Evolutionary conservation across 2,329 filamentous ascomycete genomes (phyloP), one percentile per base, ranked within the genome.

Genomic region (Paramyrothecium roridum): DNA sequence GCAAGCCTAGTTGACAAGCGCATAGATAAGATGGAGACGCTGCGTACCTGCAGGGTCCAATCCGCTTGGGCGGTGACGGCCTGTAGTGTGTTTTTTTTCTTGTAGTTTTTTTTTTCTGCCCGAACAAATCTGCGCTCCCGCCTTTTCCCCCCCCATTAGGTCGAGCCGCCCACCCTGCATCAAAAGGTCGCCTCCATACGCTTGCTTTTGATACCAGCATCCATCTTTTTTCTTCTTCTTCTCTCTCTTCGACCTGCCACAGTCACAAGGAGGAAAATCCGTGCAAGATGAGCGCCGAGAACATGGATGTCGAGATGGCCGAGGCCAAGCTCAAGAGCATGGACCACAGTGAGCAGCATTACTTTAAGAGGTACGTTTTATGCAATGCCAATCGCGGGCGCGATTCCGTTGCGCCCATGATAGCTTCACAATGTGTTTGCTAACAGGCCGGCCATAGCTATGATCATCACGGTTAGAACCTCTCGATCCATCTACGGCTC

Each of bases 271-370:
- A 6, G 26, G 26, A 30, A 30, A 10, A 30, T 17, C 37, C 3
- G n/a, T 6, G 3, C 37, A 43, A 43, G 13, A 81, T 82, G 79
- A 73, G 69, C 64, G 74, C 76, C 63, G 76, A 77, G 57, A 79
- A 78, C 58, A 84, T 83, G 80, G 83, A 85, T 48, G 76, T 85
- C 57, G 82, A 84, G 68, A 71, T 76, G 62, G 83, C 83, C 50
- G 84, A 87, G 77, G 72, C 81, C 70, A 78, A 80, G 74, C 81
- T 90, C 74, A 86, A 87, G 71, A 73, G 78, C 65, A 87, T 96
- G 83, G 89, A 90, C 72, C 93, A 96, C 79, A 95, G 93, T 61
- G 95, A 99, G 82, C 92, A 96, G 75, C 95, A 98, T 76, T 99
- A 98, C 82, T 98, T 98, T 81, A 98, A 97, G 80, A 96, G 92